phyloP scores from a whole-genome alignment of 108 stramenopile genomes.

The Cyclotella baltica region DNA sequence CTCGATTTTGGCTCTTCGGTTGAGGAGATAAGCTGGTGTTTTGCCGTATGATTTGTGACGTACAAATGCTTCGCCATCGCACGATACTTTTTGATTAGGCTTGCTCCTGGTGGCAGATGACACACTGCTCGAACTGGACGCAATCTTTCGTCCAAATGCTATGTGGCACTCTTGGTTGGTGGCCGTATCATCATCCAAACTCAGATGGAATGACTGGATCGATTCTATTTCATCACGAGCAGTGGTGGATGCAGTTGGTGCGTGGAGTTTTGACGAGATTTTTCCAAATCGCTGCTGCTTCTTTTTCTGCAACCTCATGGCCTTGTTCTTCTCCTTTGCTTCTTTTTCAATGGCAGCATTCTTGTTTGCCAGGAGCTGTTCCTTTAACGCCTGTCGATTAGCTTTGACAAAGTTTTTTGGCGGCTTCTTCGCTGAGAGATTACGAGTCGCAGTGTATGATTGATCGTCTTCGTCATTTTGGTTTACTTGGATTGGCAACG shows the following conservation, averaged over 20 bases:
- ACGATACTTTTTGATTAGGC: conserved; percentile 7
- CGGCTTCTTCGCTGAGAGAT: conserved; percentile 12
- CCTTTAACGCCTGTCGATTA: conserved; percentile 39
- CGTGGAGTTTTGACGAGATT: conserved; percentile 29
- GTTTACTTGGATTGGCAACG: conserved; percentile 15
- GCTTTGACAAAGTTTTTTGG: conserved; percentile 36
- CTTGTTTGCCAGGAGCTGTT: conserved; percentile 1
- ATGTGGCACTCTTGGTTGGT: conserved; percentile 22
- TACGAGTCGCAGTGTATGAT: conserved; percentile 16
- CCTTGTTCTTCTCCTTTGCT: conserved; percentile 27
- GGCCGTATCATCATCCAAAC: not conserved
- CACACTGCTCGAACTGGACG: not conserved
- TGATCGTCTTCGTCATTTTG: conserved; percentile 15
- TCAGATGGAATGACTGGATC: not conserved
- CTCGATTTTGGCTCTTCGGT: conserved; percentile 46
- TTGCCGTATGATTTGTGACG: conserved; percentile 54
- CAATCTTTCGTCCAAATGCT: conserved; percentile 34
- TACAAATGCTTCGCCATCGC: not conserved
- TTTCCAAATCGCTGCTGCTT: conserved; percentile 49
- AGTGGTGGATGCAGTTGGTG: conserved; percentile 12
- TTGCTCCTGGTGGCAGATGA: not conserved
- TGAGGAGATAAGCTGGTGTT: conserved; percentile 43
- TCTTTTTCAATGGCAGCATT: not conserved
- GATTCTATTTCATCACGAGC: conserved; percentile 7
- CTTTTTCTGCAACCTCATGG: conserved; percentile 45